Conservation (phyloP, 768 basidiomycete species). For the Leccinum arenicola region DNA sequence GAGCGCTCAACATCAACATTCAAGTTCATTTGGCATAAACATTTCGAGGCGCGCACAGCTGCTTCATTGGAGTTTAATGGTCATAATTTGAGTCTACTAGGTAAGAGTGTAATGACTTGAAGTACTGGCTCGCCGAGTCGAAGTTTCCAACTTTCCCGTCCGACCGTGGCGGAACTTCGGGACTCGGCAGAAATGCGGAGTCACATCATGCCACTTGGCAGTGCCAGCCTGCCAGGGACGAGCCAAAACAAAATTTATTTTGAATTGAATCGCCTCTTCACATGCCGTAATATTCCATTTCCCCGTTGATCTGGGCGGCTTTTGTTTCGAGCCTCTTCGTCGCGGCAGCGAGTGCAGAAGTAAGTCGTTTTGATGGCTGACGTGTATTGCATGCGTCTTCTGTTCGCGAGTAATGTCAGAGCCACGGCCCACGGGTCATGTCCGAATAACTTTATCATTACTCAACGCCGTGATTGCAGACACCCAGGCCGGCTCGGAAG, state of each 20-base stretch:
- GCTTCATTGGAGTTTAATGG: neutral
- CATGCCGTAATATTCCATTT: slow-evolving; percentile 9
- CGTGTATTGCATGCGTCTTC: neutral
- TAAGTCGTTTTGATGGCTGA: neutral
- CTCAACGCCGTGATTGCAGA: neutral
- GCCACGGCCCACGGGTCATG: neutral
- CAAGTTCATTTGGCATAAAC: too few species aligned
- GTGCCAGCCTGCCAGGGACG: neutral
- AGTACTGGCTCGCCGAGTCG: neutral
- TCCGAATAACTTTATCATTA: neutral
- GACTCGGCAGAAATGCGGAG: neutral
- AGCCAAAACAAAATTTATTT: neutral
- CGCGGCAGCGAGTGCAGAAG: neutral
- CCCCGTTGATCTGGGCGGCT: neutral
- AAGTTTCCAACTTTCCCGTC: too few species aligned
- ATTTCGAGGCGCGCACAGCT: too few species aligned
- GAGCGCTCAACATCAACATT: too few species aligned
- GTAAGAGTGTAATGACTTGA: too few species aligned
- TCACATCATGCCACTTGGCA: neutral
- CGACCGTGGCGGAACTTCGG: neutral
- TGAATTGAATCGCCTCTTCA: neutral
- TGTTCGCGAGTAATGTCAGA: neutral
- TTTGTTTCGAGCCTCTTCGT: neutral
- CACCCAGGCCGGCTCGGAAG: neutral
- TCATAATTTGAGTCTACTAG: neutral